Evolutionary conservation across 208 protist genomes (phyloP).

Genomic region (Crithidia thermophila): DNA sequence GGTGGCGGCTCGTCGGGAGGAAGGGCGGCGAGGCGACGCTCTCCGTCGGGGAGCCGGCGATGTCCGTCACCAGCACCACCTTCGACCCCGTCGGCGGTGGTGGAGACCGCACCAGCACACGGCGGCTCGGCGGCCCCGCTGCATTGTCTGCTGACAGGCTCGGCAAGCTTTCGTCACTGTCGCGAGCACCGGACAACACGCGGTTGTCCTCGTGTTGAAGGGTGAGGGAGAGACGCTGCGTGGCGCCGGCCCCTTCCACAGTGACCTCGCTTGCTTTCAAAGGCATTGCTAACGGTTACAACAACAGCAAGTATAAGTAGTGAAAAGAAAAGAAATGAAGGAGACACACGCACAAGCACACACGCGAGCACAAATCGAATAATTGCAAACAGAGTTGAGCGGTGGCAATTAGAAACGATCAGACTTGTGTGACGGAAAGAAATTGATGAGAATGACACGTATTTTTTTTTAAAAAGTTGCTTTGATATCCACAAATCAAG

Average conservation of each 20-base stretch:
- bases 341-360: background rate
- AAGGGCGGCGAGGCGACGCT: slow-evolving; percentile 34
- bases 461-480: too few relatives aligned
- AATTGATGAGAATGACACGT: too few relatives aligned
- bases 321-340: too few relatives aligned
- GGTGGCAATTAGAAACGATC: too few relatives aligned
- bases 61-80: too few relatives aligned
- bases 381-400: too few relatives aligned
- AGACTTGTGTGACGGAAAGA: too few relatives aligned
- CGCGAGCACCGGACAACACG: background rate
- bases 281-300: slow-evolving; percentile 7
- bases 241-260: background rate
- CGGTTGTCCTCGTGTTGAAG: slow-evolving; percentile 13
- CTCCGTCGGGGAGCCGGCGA: slow-evolving; percentile 3
- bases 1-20: slow-evolving; percentile 34
- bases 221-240: background rate
- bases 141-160: background rate
- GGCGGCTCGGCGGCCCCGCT: background rate
- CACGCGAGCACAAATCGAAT: background rate
- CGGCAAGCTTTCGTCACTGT: slow-evolving; percentile 3
- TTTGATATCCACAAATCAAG: too few relatives aligned
- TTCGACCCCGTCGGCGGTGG: too few relatives aligned
- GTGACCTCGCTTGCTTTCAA: background rate
- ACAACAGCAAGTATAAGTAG: background rate
- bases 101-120: background rate